Conservation (phyloP, 139 green algal species). For the Chlorella sp. region DNA sequence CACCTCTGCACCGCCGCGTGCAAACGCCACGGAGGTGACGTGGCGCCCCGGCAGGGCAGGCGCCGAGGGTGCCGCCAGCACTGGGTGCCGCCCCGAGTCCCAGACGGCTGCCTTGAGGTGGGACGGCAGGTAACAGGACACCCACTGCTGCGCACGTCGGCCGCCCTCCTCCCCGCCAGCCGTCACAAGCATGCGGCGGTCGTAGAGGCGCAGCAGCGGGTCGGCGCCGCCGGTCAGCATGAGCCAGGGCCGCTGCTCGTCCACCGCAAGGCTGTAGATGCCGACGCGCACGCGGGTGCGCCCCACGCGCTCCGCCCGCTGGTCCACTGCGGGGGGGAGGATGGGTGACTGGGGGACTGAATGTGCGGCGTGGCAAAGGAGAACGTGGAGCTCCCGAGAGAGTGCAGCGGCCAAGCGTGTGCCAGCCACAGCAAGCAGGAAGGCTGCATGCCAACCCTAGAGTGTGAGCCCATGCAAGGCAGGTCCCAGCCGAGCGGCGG, state of each 20-base stretch:
- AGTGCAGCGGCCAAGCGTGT: background rate
- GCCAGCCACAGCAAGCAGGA: background rate
- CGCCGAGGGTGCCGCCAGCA: background rate
- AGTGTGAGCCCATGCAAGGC: too few species aligned
- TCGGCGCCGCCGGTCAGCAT: conserved; percentile 47
- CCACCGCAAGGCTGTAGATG: conserved; percentile 47
- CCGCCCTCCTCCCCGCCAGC: background rate
- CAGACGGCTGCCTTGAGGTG: conserved; percentile 21
- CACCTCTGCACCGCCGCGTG: conserved; percentile 19
- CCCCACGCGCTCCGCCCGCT: conserved; percentile 34
- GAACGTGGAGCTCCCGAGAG: background rate
- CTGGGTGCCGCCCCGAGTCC: background rate
- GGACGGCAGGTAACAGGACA: conserved; percentile 36
- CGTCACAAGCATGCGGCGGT: conserved; percentile 42
- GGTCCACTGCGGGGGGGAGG: conserved; percentile 38
- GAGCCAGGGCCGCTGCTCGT: conserved; percentile 46
- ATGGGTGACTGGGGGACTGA: background rate
- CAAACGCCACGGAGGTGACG: conserved; percentile 30
- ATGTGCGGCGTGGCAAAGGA: background rate
- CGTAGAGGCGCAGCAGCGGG: conserved; percentile 43
- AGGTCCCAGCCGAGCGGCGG: background rate
- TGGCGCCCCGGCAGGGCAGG: background rate
- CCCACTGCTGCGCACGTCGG: conserved; percentile 28
- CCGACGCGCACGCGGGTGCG: conserved; percentile 9
- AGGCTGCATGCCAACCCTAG: too few species aligned